These are phyloP conservation scores for Hypericum androsaemum DNA, from an alignment of 345 rosid genomes.

Conservation along the genomic window DNA sequence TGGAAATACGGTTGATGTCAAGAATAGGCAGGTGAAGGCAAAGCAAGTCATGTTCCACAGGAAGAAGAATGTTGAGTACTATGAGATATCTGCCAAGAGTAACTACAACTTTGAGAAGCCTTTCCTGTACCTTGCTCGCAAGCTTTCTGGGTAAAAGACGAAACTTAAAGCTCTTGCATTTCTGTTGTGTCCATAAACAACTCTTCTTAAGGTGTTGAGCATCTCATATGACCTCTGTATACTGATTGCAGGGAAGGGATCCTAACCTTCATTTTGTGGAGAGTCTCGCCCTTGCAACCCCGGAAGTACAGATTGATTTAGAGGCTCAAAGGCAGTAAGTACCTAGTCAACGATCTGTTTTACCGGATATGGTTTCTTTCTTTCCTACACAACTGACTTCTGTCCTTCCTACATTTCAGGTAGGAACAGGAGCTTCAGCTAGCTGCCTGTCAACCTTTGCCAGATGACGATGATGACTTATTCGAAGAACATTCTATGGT, in stretches of 20 bases:
- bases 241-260: background rate
- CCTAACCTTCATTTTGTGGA: constrained; percentile 4
- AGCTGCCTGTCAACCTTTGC: constrained; percentile 23
- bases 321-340: background rate
- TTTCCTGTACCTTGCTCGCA: constrained; percentile 81
- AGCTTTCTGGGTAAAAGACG: constrained; percentile 60
- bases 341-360: background rate
- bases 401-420: constrained; percentile 6
- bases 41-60: constrained; percentile 88
- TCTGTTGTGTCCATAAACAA: no score
- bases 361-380: no score
- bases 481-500: background rate
- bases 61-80: constrained; percentile 87
- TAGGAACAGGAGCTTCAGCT: constrained; percentile 16
- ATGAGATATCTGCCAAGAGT: constrained; percentile 89
- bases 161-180: no score
- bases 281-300: background rate
- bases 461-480: constrained; percentile 23
- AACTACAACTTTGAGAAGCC: constrained; percentile 94
- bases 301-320: background rate
- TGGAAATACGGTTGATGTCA: constrained; percentile 89
- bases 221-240: background rate
- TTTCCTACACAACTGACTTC: no score
- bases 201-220: no score
- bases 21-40: constrained; percentile 92